Conservation (phyloP, 2,329 filamentous ascomycete species). For the Penicillium sp. region DNA sequence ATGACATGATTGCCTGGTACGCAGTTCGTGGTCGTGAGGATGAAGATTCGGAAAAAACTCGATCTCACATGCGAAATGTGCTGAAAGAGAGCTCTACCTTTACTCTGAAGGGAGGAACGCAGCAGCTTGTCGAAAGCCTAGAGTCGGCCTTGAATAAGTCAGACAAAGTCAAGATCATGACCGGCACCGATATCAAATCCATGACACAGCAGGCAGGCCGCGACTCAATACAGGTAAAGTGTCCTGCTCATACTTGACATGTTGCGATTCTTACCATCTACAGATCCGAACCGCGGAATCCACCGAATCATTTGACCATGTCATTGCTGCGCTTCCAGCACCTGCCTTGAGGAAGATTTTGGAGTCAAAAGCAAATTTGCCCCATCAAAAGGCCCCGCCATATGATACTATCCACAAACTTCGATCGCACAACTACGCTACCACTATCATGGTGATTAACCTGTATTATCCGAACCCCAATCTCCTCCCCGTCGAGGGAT, state of each 20-base stretch:
- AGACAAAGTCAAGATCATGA: conserved; percentile 61
- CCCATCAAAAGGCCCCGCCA: conserved; percentile 7
- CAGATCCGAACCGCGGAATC: conserved; percentile 18
- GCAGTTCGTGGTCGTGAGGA: conserved; percentile 2
- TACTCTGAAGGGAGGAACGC: conserved; percentile 57
- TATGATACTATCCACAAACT: conserved; percentile 23
- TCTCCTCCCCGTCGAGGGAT: conserved; percentile 67
- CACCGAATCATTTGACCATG: conserved; percentile 25
- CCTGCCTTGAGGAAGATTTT: conserved; percentile 28
- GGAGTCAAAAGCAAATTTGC: conserved; percentile 5
- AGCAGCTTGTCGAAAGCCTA: conserved; percentile 58
- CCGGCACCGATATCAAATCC: conserved; percentile 44
- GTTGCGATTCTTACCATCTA: conserved; percentile 3
- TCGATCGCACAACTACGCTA: conserved; percentile 54
- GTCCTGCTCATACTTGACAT: background rate
- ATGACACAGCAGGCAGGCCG: conserved; percentile 5
- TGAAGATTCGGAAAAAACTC: background rate
- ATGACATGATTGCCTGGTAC: conserved; percentile 30
- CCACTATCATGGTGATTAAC: conserved; percentile 90
- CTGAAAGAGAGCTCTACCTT: conserved; percentile 36
- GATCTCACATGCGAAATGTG: conserved; percentile 12
- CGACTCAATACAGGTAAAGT: conserved; percentile 26
- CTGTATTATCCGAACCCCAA: conserved; percentile 71
- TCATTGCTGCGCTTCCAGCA: conserved; percentile 34
- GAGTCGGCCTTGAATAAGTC: conserved; percentile 50